A percentile compares a stretch with the other conserved stretches of the same genome.
These are phyloP conservation scores for Alternaria arborescens DNA, from an alignment of 2,329 filamentous ascomycete genomes.

Conservation along the genomic window DNA sequence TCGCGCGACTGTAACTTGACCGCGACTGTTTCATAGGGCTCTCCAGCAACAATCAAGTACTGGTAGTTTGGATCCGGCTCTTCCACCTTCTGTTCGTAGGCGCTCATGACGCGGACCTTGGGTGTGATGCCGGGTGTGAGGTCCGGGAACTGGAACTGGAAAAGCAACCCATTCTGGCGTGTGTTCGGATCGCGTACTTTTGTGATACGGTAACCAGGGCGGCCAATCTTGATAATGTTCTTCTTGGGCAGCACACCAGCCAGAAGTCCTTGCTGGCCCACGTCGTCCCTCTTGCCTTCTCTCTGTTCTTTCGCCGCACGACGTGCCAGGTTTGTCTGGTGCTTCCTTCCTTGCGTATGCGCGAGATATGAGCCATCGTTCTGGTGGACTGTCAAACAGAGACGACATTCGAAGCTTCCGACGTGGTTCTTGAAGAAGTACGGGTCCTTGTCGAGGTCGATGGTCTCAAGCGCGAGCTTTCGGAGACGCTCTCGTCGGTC, in stretches of 20 bases:
- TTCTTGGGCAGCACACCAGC: conserved; percentile 71
- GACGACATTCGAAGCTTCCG: conserved; percentile 95
- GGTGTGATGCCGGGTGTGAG: conserved; percentile 78
- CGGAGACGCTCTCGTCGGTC: conserved; percentile 96
- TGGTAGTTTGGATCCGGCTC: conserved; percentile 91
- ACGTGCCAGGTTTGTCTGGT: conserved; percentile 96
- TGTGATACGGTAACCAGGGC: conserved; percentile 97
- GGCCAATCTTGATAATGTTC: conserved; percentile 92
- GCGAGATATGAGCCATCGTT: conserved; percentile 99
- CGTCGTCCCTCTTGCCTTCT: conserved; percentile 77
- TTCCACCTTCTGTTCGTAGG: conserved; percentile 94
- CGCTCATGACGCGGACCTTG: conserved; percentile 95
- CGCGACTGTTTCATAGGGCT: conserved; percentile 96
- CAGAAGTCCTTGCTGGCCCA: conserved; percentile 78
- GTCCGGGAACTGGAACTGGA: conserved; percentile 95
- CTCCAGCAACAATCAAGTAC: conserved; percentile 92
- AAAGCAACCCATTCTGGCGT: conserved; percentile 88
- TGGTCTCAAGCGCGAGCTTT: conserved; percentile 97
- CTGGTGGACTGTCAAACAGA: conserved; percentile 97
- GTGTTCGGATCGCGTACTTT: conserved; percentile 92
- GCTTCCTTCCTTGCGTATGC: conserved; percentile 97
- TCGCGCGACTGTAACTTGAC: conserved; percentile 96
- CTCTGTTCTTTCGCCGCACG: conserved; percentile 95
- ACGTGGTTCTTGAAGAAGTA: conserved; percentile 99
- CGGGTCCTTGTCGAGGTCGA: conserved; percentile 98